Conservation (phyloP, 2,329 filamentous ascomycete species). For the Arthrobotrys pseudoclavata region DNA sequence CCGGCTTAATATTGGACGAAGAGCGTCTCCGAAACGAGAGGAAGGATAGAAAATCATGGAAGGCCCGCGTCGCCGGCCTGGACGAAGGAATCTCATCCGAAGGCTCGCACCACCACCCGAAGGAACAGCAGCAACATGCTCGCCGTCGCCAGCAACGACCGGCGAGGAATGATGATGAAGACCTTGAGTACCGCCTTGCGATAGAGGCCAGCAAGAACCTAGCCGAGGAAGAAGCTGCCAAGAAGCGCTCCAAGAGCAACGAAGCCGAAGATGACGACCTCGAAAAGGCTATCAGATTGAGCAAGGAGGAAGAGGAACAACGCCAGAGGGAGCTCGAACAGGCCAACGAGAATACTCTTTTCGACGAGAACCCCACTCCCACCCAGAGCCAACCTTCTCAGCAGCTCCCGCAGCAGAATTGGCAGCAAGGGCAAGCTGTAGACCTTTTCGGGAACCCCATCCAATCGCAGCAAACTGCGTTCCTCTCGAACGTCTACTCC, state of each 20-base stretch:
- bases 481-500: conserved; percentile 76
- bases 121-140: conserved; percentile 66
- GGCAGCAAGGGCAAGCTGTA: conserved; percentile 94
- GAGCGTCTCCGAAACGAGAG: conserved; percentile 91
- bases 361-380: conserved; percentile 80
- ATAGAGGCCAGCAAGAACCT: conserved; percentile 96
- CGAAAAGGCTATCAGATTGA: conserved; percentile 93
- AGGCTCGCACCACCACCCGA: conserved; percentile 62
- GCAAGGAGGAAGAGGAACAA: conserved; percentile 88
- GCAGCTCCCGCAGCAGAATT: conserved; percentile 72
- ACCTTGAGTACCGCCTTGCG: conserved; percentile 89
- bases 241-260: conserved; percentile 75
- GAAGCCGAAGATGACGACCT: conserved; percentile 82
- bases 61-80: conserved; percentile 92
- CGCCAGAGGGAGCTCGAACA: conserved; percentile 88
- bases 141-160: conserved; percentile 69
- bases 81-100: conserved; percentile 78
- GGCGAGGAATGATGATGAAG: conserved; percentile 79
- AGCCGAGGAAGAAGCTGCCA: conserved; percentile 85
- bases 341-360: conserved; percentile 85
- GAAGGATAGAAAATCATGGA: conserved; percentile 93
- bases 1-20: conserved; percentile 90
- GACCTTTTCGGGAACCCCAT: conserved; percentile 98
- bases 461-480: conserved; percentile 77
- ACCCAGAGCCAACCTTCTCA: conserved; percentile 74